Base-by-base conservation (phyloP, 169 alveolate genomes). In the Plasmodium malariae region DNA sequence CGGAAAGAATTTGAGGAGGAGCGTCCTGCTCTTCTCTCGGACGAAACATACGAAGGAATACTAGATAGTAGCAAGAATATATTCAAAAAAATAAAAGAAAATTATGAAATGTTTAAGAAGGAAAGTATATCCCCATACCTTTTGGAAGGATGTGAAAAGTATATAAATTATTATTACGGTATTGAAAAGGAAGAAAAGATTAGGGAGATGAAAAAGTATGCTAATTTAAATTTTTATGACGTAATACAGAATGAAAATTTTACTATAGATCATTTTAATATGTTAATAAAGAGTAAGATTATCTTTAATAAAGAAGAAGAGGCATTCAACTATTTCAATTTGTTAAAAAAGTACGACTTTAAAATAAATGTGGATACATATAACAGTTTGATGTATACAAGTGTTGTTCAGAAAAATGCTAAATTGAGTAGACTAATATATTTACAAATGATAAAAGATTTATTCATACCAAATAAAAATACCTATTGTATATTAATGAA, bases 401-500 rank as follows among this genome's bases (percentile, higher is more conserved):
- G 94, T 26, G n/a, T 55, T 48, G 87, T 57, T 1, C 78, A 86
- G 17, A 70, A 87, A 1, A 88, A 89, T 51, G 94, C 95, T 19
- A 93, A 87, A 51, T 54, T 76, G 2, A 93, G 96, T 32, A 73
- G 97, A 45, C 74, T 87, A 85, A 83, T 96, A n/a, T 96, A 74
- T 70, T 69, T 96, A 51, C 93, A 92, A 36, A 92, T 96, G 93
- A 91, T 95, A 19, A 74, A 93, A 24, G 96, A 94, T 36, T 71
- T 93, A 48, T 2, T 94, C 9, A 40, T 89, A 37, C 97, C 98
- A 1, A 94, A 95, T 14, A 67, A 90, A 21, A 89, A 74, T 71
- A 95, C 96, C 0, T 96, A 88, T 73, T 94, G 93, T 17, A 88
- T 95, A 11, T 76, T 96, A 65, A 95, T 96, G 0, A 88, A 94